phyloP scores from a whole-genome alignment of 1,284 basidiomycete genomes.

The Ceratobasidium theobromae region DNA sequence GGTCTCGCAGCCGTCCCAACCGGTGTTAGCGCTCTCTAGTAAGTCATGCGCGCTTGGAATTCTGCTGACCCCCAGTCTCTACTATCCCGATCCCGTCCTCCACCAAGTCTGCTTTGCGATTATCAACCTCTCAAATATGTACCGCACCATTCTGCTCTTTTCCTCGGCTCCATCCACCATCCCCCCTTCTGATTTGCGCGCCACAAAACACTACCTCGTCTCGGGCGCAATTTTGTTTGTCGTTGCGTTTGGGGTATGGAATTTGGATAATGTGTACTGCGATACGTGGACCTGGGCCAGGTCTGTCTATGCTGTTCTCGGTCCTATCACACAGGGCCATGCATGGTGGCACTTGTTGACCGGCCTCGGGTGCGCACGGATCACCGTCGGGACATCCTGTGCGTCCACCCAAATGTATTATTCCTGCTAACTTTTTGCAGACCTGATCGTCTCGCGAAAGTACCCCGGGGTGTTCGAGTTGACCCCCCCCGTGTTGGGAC shows the following conservation, averaged over 20 bases:
- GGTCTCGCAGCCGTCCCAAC: slow-evolving; percentile 44
- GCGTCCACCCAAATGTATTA: slow-evolving; percentile 32
- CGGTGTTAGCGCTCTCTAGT: slow-evolving; percentile 47
- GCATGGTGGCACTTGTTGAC: slow-evolving; percentile 55
- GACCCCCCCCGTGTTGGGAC: background rate
- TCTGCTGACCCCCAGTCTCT: slow-evolving; percentile 42
- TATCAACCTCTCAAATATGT: slow-evolving; percentile 43
- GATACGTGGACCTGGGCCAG: slow-evolving; percentile 37
- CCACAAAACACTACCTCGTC: slow-evolving; percentile 36
- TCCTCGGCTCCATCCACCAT: slow-evolving; percentile 28
- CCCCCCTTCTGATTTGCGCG: background rate
- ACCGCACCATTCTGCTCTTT: slow-evolving; percentile 41
- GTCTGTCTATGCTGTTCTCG: background rate
- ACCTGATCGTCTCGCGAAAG: background rate
- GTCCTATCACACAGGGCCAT: slow-evolving; percentile 39
- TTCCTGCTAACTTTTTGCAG: too few species aligned
- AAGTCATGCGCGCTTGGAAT: slow-evolving; percentile 36
- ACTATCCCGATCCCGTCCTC: slow-evolving; percentile 52
- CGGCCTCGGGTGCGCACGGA: slow-evolving; percentile 48
- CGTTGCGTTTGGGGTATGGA: slow-evolving; percentile 52
- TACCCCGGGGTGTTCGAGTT: slow-evolving; percentile 7
- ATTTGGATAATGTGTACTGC: slow-evolving; percentile 55
- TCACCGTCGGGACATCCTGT: slow-evolving; percentile 46
- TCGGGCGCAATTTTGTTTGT: slow-evolving; percentile 43
- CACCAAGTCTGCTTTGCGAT: slow-evolving; percentile 53